Evolutionary conservation across 2,329 filamentous ascomycete species (phyloP), one percentile per base, ranked within the genome.

Genomic region (Curvularia hawaiiensis): DNA sequence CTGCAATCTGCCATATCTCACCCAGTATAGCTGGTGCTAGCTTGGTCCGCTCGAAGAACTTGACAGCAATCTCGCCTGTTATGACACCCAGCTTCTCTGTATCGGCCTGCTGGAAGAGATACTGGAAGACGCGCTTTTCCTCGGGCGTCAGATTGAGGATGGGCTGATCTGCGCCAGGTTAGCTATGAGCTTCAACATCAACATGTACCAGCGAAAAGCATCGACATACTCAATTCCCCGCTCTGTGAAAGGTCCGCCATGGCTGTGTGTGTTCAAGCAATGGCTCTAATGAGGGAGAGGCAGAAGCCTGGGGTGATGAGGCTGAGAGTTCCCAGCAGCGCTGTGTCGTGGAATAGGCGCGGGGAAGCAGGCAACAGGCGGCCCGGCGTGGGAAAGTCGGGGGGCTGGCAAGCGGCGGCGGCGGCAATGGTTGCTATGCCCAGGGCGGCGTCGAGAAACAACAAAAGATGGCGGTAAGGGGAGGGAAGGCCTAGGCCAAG

Each of bases 1-100:
- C 95, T 67, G 95, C 94, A 76, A 99, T 95, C 80, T 98, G 94
- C 95, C 95, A 99, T 84, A 99, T 98, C 90, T 97, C 77, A 77
- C 94, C 95, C 58, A 99, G 84, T 48, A 95, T 84, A 61, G 91
- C 88, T 52, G 93, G 91, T 60, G 94, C 88, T 48, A 99, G 83
- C 67, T 90, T 89, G 45, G 95, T 98, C 83, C 95, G 95, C 79
- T 98, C 93, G 75, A 99, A 99, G 82, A 99, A 98, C 76, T 92
- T 91, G 76, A 99, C 93, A 58, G 95, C 95, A 60, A 96, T 85
- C 78, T 99, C 95, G 77, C 95, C 95, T 18, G 95, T 97, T 33
- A 99, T 91, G 63, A 98, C 92, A 54, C 93, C 92, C 56, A 97
- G 89, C 74, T 87, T 90, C 69, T 97, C 95, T 58, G 89, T 90